Evolutionary conservation across 1,284 basidiomycete genomes (phyloP).

Genomic region (Mycena sp.): DNA sequence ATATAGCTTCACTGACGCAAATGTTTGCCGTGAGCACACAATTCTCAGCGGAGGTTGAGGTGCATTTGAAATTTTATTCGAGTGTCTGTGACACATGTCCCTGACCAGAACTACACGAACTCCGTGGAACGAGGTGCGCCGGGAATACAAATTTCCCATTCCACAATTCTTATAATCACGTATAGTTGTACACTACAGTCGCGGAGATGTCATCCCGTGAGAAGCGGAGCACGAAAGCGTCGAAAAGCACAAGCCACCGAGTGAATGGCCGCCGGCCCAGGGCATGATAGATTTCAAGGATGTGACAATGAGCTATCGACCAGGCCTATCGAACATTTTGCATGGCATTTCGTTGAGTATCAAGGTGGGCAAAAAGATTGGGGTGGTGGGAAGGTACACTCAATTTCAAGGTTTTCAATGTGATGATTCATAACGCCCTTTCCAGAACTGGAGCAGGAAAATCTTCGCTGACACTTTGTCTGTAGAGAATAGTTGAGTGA

Average conservation of each 20-base stretch:
- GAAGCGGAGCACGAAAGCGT: constrained; percentile 73
- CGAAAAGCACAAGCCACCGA: constrained; percentile 58
- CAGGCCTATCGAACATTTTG: constrained; percentile 65
- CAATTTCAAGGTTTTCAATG: too few species aligned
- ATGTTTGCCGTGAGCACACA: constrained; percentile 65
- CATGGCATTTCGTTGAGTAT: constrained; percentile 65
- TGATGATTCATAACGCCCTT: too few species aligned
- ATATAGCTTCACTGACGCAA: constrained; percentile 63
- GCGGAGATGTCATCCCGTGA: constrained; percentile 60
- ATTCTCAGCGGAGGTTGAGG: constrained; percentile 73
- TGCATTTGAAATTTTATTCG: constrained; percentile 49
- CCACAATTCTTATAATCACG: too few species aligned
- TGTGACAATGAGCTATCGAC: constrained; percentile 66
- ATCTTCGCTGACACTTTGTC: constrained; percentile 51
- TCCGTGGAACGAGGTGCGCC: constrained; percentile 71
- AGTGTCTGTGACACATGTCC: too few species aligned
- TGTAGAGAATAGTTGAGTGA: constrained; percentile 55
- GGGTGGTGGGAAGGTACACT: constrained; percentile 75
- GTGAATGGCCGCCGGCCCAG: constrained; percentile 59
- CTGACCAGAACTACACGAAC: constrained; percentile 84
- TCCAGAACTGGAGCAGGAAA: constrained; percentile 71
- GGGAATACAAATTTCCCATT: background rate
- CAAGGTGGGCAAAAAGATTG: constrained; percentile 82
- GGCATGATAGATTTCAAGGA: constrained; percentile 64
- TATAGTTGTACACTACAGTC: constrained; percentile 70